Conservation (phyloP, 257 asterid genomes). For the Primulina tabacum region DNA sequence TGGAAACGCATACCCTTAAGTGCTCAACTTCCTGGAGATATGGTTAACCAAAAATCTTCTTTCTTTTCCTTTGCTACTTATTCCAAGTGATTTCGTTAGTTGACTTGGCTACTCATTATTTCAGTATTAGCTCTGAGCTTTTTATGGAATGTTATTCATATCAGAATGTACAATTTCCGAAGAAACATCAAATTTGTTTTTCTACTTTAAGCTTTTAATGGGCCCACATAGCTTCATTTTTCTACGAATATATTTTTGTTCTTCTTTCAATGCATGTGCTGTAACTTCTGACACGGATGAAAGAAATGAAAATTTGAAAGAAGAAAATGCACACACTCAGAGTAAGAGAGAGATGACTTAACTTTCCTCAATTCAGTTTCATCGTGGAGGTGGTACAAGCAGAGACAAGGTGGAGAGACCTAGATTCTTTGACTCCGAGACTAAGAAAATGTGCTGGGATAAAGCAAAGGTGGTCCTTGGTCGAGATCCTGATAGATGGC, state of each 20-base stretch:
- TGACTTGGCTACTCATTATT: neutral
- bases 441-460: conserved; percentile 66
- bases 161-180: neutral
- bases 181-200: neutral
- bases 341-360: conserved; percentile 24
- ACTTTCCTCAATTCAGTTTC: conserved; percentile 33
- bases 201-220: no score
- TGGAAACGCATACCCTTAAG: conserved; percentile 87
- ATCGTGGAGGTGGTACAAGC: conserved; percentile 24
- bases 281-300: neutral
- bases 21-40: conserved; percentile 94
- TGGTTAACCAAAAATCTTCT: conserved; percentile 42
- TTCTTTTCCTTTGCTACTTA: neutral
- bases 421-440: conserved; percentile 53
- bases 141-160: neutral
- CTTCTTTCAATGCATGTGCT: neutral
- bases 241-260: neutral
- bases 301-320: neutral
- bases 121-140: neutral
- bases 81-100: neutral
- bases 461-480: conserved; percentile 62
- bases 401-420: conserved; percentile 45
- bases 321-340: neutral
- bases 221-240: neutral
- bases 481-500: conserved; percentile 82